These are phyloP conservation scores for Plasmodium coatneyi DNA, from an alignment of 169 alveolate genomes.

Conservation along the genomic window DNA sequence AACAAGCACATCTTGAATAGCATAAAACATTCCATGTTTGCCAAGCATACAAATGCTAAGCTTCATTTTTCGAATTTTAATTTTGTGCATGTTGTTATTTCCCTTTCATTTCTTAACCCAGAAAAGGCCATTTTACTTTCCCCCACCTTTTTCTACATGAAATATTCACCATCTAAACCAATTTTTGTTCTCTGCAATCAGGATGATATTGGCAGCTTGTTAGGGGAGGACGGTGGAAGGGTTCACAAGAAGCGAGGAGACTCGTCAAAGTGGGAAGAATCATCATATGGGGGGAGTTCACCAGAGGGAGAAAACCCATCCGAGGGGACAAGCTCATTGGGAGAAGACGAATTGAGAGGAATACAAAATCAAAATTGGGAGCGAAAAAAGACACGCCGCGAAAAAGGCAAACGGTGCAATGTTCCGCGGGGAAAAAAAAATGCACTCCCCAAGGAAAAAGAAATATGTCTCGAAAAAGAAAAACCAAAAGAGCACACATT, in stretches of 20 bases:
- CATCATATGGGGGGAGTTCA: neutral
- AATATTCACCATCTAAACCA: conserved; percentile 8
- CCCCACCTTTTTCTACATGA: conserved; percentile 32
- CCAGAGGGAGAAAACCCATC: neutral
- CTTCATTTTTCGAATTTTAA: neutral
- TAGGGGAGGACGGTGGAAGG: neutral
- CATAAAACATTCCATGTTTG: conserved; percentile 27
- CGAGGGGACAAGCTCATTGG: neutral
- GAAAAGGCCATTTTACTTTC: neutral
- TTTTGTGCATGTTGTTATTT: conserved; percentile 40
- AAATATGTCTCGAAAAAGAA: neutral
- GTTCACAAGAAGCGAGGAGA: neutral
- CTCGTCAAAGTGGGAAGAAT: neutral
- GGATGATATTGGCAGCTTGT: neutral
- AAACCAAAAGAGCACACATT: neutral
- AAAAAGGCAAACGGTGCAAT: neutral
- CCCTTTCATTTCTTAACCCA: conserved; percentile 22
- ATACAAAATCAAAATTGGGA: neutral
- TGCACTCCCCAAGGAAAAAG: neutral
- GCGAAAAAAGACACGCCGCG: conserved; percentile 9
- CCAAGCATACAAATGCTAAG: neutral
- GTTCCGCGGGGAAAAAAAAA: neutral
- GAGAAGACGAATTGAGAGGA: neutral
- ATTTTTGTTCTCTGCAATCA: conserved; percentile 13
- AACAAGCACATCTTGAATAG: conserved; percentile 25